phyloP scores from a whole-genome alignment of 495 filamentous ascomycete genomes.

The Penicillium macrosclerotiorum region DNA sequence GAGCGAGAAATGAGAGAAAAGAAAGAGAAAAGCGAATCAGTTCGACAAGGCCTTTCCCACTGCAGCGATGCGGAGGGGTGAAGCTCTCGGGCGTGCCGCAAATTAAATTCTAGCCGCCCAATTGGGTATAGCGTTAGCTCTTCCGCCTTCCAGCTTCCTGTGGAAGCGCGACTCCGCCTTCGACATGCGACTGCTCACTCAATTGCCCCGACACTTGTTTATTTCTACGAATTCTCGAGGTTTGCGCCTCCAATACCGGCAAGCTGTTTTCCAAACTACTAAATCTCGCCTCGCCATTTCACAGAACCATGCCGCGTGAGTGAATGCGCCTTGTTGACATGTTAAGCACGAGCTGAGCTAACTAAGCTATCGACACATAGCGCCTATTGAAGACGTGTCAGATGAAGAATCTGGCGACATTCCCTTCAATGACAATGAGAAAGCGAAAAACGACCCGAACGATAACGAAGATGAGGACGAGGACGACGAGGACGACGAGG shows the following conservation, averaged over 20 bases:
- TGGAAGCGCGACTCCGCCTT: constrained; percentile 7
- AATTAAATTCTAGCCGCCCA: constrained; percentile 37
- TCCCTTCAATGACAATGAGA: constrained; percentile 35
- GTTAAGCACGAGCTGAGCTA: constrained; percentile 10
- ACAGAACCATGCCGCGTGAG: constrained; percentile 40
- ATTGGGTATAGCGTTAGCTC: constrained; percentile 34
- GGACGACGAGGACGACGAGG: constrained; percentile 31
- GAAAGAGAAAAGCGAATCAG: constrained; percentile 11
- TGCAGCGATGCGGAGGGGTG: constrained; percentile 22
- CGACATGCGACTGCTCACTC: no score
- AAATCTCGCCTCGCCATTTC: constrained; percentile 21
- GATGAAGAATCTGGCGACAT: constrained; percentile 50
- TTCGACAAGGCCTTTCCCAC: constrained; percentile 11
- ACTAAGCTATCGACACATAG: constrained; percentile 22
- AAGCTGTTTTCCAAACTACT: constrained; percentile 37
- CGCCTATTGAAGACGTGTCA: constrained; percentile 40
- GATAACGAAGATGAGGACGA: constrained; percentile 28
- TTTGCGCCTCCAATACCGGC: constrained; percentile 17
- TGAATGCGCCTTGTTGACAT: constrained; percentile 17
- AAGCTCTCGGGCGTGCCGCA: constrained; percentile 21
- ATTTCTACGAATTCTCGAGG: neutral
- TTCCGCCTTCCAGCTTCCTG: constrained; percentile 25
- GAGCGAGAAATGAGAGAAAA: constrained; percentile 10
- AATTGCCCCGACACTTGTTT: neutral
- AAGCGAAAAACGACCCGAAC: constrained; percentile 25